Base-by-base conservation (phyloP, 2,329 filamentous ascomycete species). In the Ceratocystis diversiconidia region DNA sequence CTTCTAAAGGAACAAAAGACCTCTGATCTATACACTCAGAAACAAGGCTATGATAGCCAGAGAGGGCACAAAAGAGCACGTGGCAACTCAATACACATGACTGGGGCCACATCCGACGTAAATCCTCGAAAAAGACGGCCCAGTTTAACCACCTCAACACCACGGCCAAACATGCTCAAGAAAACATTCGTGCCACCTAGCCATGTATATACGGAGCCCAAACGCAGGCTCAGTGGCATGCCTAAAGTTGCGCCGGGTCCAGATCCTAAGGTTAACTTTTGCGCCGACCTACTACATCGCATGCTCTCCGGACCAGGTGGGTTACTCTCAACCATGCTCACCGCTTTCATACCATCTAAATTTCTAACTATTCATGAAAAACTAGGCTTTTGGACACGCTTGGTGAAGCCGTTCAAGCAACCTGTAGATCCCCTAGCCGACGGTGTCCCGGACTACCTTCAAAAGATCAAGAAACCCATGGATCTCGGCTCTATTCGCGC, bases 371-470 rank as follows among this genome's bases (percentile, higher is more conserved):
- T 19, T 36, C 7, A 36, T 32, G 8, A 5, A n/a, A 28, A 59
- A 36, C 3, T 19, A 84, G 83, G 84, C 5, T 86, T 84, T 72
- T 86, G 84, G 84, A 86, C 84, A 0, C 80, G 83, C n/a, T 77
- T 85, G 0, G 83, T 86, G 2, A 82, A 82, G 0, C 82, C 82
- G 0, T 86, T 86, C 73, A 79, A 79, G 57, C 79, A 85, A 28
- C 79, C 83, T 0, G 83, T 86, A 5, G 78, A 83, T 66, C 83
- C 83, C 0, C 71, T 74, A 2, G 75, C 77, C 46, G 82, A 86
- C 69, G 80, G 79, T 19, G 81, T 85, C 1, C 83, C 82, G 1
- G 82, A 85, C 71, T 86, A 86, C 72, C 74, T 84, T 25, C 78
- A 82, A 10, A 84, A 84, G 71, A 75, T 86, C 66, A 82, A 80